Percentiles rank a stretch among this genome's conserved stretches.
Evolutionary conservation across 768 basidiomycete genomes (phyloP).

Genomic region (Kwoniella europaea): DNA sequence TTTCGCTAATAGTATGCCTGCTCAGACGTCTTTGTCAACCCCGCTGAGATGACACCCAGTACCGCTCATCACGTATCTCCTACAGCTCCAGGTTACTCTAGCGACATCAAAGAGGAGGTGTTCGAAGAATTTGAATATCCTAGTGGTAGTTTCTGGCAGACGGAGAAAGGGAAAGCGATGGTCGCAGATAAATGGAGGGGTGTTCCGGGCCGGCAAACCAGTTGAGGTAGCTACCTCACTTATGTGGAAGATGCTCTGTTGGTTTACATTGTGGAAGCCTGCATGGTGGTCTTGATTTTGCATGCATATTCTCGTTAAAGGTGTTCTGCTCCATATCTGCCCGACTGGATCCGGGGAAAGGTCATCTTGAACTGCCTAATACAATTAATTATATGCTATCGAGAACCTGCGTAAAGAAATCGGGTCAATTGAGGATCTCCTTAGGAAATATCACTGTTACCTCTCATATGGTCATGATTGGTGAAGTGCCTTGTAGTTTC

Average conservation of each 20-base stretch:
- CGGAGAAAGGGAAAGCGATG: conserved; percentile 37
- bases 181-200: conserved; percentile 42
- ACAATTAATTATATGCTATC: too few species aligned
- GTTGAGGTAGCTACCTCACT: conserved; percentile 8
- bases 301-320: too few species aligned
- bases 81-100: conserved; percentile 37
- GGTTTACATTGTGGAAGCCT: too few species aligned
- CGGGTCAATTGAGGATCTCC: too few species aligned
- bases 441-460: too few species aligned
- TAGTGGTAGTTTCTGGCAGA: conserved; percentile 38
- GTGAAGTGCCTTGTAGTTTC: too few species aligned
- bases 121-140: conserved; percentile 39
- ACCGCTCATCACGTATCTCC: conserved; percentile 33
- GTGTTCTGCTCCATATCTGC: background rate
- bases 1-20: conserved; percentile 38
- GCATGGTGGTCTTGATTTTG: too few species aligned
- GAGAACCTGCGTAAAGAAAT: too few species aligned
- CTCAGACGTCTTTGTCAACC: conserved; percentile 36
- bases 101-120: conserved; percentile 32
- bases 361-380: too few species aligned
- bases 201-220: conserved; percentile 31
- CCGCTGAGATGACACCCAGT: background rate
- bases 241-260: conserved; percentile 9
- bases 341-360: too few species aligned
- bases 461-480: too few species aligned